Evolutionary conservation across 495 filamentous ascomycete species (phyloP).

Genomic region (Evansstolkia leycettana): DNA sequence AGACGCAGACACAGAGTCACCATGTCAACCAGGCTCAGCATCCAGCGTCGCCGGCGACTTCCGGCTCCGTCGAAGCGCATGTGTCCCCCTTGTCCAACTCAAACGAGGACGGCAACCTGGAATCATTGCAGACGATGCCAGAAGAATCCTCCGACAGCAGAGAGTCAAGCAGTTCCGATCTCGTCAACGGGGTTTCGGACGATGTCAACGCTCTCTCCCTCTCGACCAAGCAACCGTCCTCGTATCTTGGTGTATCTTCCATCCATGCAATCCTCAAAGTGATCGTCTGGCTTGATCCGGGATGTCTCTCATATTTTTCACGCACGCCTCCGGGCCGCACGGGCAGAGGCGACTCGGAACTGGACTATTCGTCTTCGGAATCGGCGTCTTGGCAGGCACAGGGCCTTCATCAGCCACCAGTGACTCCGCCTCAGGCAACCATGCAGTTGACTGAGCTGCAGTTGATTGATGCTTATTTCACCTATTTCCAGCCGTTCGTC

Average conservation of each 20-base stretch:
- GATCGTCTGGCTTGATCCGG: slow-evolving; percentile 64
- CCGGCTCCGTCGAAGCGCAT: slow-evolving; percentile 29
- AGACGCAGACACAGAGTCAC: not conserved
- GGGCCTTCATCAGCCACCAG: slow-evolving; percentile 13
- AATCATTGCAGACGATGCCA: slow-evolving; percentile 29
- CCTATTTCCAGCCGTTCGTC: slow-evolving; percentile 59
- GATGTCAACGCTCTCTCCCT: slow-evolving; percentile 76
- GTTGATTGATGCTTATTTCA: slow-evolving; percentile 68
- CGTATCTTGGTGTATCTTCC: slow-evolving; percentile 72
- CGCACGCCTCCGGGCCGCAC: slow-evolving; percentile 20
- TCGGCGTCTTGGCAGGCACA: slow-evolving; percentile 12
- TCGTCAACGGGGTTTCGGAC: slow-evolving; percentile 58
- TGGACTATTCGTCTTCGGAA: slow-evolving; percentile 15
- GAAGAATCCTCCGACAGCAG: slow-evolving; percentile 20
- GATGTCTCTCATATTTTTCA: slow-evolving; percentile 43
- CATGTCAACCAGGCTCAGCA: slow-evolving; percentile 10
- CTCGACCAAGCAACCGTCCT: slow-evolving; percentile 55
- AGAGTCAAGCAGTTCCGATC: slow-evolving; percentile 21
- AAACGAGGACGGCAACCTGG: slow-evolving; percentile 28
- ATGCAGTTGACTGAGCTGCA: slow-evolving; percentile 32
- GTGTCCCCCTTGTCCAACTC: slow-evolving; percentile 19
- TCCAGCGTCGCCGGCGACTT: slow-evolving; percentile 27
- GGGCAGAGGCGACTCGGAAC: slow-evolving; percentile 4
- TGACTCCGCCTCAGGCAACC: slow-evolving; percentile 15
- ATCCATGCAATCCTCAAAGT: slow-evolving; percentile 72